Conservation (phyloP, 108 stramenopile genomes). For the Cyclotella choctawhatcheeana region DNA sequence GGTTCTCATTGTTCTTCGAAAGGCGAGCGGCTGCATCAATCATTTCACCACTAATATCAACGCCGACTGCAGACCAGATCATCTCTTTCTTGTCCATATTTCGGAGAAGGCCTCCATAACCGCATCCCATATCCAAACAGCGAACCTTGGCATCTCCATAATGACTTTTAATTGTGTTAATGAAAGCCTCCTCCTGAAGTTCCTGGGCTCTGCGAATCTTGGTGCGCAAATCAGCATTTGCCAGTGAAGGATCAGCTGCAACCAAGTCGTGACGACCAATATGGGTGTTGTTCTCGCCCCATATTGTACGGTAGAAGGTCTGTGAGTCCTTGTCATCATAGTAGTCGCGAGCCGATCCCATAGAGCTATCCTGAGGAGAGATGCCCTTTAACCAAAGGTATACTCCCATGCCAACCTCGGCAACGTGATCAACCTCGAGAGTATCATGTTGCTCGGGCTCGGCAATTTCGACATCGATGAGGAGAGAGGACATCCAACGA, state of each 20-base stretch:
- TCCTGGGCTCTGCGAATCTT: conserved; percentile 46
- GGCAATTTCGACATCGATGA: conserved; percentile 44
- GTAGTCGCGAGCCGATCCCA: conserved; percentile 45
- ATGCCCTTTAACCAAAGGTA: conserved; percentile 54
- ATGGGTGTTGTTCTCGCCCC: conserved; percentile 56
- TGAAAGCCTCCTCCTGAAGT: conserved; percentile 39
- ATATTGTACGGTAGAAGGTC: conserved; percentile 55
- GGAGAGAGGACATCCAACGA: conserved; percentile 34
- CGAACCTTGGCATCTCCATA: conserved; percentile 33
- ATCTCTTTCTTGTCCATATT: conserved; percentile 38
- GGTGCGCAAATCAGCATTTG: conserved; percentile 18
- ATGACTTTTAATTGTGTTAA: conserved; percentile 34
- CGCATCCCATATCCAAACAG: conserved; percentile 54
- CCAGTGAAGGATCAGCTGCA: conserved; percentile 16
- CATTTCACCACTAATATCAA: conserved; percentile 49
- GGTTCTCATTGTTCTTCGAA: conserved; percentile 15
- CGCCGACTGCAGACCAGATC: conserved; percentile 52
- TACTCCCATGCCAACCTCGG: conserved; percentile 43
- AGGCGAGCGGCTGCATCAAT: conserved; percentile 36
- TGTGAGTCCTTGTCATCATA: conserved; percentile 60
- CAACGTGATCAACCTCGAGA: conserved; percentile 38
- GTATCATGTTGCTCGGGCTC: conserved; percentile 23
- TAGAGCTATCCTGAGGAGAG: conserved; percentile 29
- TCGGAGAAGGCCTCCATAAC: conserved; percentile 53
- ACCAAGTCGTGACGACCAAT: conserved; percentile 56